Evolutionary conservation across 208 protist genomes (phyloP).

Genomic region (Trypanosoma melophagium): DNA sequence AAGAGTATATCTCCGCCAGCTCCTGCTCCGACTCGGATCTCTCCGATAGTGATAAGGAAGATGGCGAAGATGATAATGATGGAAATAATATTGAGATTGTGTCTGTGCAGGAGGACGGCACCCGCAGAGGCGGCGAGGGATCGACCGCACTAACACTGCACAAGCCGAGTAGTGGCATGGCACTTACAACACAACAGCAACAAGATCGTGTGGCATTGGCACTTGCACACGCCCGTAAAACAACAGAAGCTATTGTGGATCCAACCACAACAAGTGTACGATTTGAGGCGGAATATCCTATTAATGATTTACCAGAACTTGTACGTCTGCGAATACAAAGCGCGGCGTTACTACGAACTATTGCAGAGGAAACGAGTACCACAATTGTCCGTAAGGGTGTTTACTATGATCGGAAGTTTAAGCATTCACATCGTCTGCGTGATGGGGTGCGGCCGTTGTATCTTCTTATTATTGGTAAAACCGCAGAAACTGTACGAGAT

Average conservation of each 20-base stretch:
- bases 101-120: conserved; percentile 19
- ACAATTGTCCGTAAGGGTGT: conserved; percentile 83
- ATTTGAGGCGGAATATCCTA: conserved; percentile 78
- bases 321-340: conserved; percentile 72
- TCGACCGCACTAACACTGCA: conserved; percentile 23
- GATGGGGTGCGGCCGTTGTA: conserved; percentile 82
- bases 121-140: conserved; percentile 21
- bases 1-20: conserved; percentile 65
- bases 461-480: conserved; percentile 71
- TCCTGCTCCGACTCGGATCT: conserved; percentile 35
- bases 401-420: conserved; percentile 76
- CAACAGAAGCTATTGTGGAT: conserved; percentile 45
- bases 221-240: conserved; percentile 74
- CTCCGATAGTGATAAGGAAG: conserved; percentile 39
- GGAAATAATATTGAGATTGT: conserved; percentile 32
- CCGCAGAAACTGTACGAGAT: conserved; percentile 63
- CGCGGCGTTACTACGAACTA: conserved; percentile 46
- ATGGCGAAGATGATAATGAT: conserved; percentile 37
- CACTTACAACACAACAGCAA: conserved; percentile 27
- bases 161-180: not conserved
- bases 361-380: conserved; percentile 66
- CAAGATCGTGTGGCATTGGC: conserved; percentile 65
- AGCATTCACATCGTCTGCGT: conserved; percentile 72
- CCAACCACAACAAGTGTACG: conserved; percentile 47
- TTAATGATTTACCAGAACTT: conserved; percentile 79